Percentiles rank a stretch among this genome's conserved stretches.
These are phyloP conservation scores for Candida ortonii DNA, from an alignment of 805 yeast genomes.

Conservation along the genomic window DNA sequence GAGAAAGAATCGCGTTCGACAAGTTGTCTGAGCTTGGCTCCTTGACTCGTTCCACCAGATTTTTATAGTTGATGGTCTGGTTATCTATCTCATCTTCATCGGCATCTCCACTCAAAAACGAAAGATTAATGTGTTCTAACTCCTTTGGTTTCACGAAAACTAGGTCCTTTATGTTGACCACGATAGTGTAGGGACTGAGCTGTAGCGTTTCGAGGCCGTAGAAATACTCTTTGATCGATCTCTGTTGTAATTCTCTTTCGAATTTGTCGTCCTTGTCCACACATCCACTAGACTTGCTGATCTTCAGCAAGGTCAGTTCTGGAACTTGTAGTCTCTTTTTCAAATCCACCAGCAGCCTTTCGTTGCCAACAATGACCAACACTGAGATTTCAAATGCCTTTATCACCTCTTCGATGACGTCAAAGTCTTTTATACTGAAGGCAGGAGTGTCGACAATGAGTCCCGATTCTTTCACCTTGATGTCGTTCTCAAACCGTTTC, in stretches of 20 bases:
- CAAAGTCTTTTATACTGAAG: constrained; percentile 47
- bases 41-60: constrained; percentile 25
- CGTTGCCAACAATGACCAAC: constrained; percentile 73
- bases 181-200: constrained; percentile 83
- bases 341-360: constrained; percentile 62
- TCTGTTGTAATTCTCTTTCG: constrained; percentile 69
- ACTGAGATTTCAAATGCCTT: constrained; percentile 56
- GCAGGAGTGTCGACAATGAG: constrained; percentile 74
- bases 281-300: constrained; percentile 73
- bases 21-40: constrained; percentile 53
- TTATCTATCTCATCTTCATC: constrained; percentile 20
- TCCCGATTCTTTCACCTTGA: constrained; percentile 47
- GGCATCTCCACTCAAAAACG: constrained; percentile 30
- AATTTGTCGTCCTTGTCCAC: constrained; percentile 70
- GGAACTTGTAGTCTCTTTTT: constrained; percentile 43
- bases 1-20: constrained; percentile 65
- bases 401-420: constrained; percentile 54
- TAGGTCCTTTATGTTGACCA: constrained; percentile 61
- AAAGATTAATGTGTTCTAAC: constrained; percentile 19
- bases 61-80: constrained; percentile 14
- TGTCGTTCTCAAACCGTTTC: constrained; percentile 50
- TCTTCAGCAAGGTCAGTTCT: constrained; percentile 50
- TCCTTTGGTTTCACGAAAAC: constrained; percentile 57
- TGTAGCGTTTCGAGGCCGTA: constrained; percentile 69
- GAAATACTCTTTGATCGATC: constrained; percentile 80